Percentiles rank a stretch among this genome's conserved stretches.
Evolutionary conservation across 139 green algal species (phyloP).

Genomic region (Ettlia oleoabundans): DNA sequence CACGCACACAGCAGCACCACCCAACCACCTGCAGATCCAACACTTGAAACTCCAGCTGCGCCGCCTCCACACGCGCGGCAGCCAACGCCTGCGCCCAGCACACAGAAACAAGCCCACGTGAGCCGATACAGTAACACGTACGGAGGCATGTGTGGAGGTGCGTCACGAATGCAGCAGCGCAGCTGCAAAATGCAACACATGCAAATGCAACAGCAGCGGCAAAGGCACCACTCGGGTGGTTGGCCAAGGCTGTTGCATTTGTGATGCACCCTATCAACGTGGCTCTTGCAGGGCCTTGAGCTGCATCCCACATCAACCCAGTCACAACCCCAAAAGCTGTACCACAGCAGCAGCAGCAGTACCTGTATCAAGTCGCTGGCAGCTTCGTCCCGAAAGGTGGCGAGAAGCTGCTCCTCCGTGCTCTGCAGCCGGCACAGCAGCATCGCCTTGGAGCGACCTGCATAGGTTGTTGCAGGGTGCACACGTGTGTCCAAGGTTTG

Average conservation of each 20-base stretch:
- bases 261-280: not conserved
- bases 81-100: conserved; percentile 12
- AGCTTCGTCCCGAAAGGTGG: conserved; percentile 16
- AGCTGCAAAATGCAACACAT: no score
- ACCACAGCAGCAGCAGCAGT: not conserved
- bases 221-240: not conserved
- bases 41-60: conserved; percentile 17
- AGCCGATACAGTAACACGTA: not conserved
- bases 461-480: not conserved
- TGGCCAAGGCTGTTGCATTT: not conserved
- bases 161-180: no score
- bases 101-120: not conserved
- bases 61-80: conserved; percentile 13
- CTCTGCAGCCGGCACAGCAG: conserved; percentile 11
- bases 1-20: not conserved
- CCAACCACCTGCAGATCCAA: conserved; percentile 22
- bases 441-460: conserved; percentile 12
- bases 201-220: not conserved
- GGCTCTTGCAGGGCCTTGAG: not conserved
- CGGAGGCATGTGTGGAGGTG: no score
- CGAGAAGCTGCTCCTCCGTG: conserved; percentile 30
- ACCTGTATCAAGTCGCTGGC: conserved; percentile 17
- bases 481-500: not conserved
- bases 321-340: no score
- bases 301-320: not conserved